Evolutionary conservation across 164 flowering plant genomes (phyloP), one percentile per base, ranked within the genome.

Genomic region (Chimonanthus salicifolius): DNA sequence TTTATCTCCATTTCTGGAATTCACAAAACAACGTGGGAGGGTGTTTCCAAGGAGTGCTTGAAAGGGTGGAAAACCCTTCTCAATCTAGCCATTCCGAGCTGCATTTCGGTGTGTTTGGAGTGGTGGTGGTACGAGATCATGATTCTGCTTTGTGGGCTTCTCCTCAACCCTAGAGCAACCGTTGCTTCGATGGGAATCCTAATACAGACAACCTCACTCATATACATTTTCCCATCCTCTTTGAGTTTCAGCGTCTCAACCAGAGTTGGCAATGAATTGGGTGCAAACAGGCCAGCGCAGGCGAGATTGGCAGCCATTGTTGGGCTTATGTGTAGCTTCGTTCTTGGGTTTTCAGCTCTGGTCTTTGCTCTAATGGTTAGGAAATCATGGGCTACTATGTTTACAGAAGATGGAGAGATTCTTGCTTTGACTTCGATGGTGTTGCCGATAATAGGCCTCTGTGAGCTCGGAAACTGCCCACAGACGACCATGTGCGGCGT

Each of bases 51-150:
- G 0, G 87, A 88, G 10, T 82, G 87, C 68, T 70, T 87, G 15
- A 84, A 76, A 47, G 88, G 78, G 0, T 91, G 91, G 89, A 81
- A 73, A 45, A 58, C 86, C 13, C 80, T 91, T 3, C 13, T 88
- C 54, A 81, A 77, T 48, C 70, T 91, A 7, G 91, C 97, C 3
- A 80, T 91, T 7, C 94, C 97, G 3, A 91, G 91, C 82, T 89
- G 94, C 86, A 73, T 89, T 73, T 86, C 92, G 0, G 97, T 91
- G 10, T 91, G 97, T 71, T 73, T 91, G 11, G 97, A 91, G 75
- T 91, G 97, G 97, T 91, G 97, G 97, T 91, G 97, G 96, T 91
- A 91, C 64, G 96, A 91, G 72, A 85, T 91, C 83, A 91, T 89
- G 94, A 89, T 91, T 48, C 49, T 91, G 21, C 77, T 91, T 0